Conservation (phyloP, 1,139 yeast genomes). For the Candida frijolesensis region DNA sequence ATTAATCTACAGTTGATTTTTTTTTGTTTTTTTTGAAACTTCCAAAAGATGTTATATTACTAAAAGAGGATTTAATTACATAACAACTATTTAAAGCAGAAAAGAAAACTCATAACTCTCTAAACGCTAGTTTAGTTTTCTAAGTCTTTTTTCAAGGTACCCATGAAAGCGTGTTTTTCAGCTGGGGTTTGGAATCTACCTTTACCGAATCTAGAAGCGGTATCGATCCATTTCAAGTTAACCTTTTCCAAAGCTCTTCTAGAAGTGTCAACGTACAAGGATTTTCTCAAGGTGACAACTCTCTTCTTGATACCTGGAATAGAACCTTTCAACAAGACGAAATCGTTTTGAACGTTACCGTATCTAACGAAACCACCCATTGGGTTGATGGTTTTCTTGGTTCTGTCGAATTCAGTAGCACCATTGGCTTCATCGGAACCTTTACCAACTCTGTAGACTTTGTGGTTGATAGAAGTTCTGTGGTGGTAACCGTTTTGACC, state of each 20-base stretch:
- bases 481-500: constrained; percentile 99
- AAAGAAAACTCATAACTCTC: too few relatives aligned
- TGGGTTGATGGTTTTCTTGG: constrained; percentile 99
- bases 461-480: constrained; percentile 99
- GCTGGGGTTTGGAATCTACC: constrained; percentile 99
- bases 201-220: constrained; percentile 99
- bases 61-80: neutral
- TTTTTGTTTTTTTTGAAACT: too few relatives aligned
- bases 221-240: constrained; percentile 98
- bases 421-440: constrained; percentile 93
- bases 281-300: constrained; percentile 97
- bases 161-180: constrained; percentile 99
- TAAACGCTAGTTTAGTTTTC: constrained; percentile 23
- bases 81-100: too few relatives aligned
- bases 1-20: too few relatives aligned
- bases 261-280: constrained; percentile 96
- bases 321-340: constrained; percentile 96
- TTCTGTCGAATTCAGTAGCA: constrained; percentile 98
- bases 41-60: too few relatives aligned
- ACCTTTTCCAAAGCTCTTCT: constrained; percentile 97
- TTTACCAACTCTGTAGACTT: constrained; percentile 98
- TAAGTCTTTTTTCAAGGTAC: constrained; percentile 97
- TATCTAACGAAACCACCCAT: constrained; percentile 99
- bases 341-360: constrained; percentile 98
- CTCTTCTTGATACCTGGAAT: constrained; percentile 99